Base-by-base conservation (phyloP, 1,139 yeast genomes). In the Scheffersomyces quercinus region DNA sequence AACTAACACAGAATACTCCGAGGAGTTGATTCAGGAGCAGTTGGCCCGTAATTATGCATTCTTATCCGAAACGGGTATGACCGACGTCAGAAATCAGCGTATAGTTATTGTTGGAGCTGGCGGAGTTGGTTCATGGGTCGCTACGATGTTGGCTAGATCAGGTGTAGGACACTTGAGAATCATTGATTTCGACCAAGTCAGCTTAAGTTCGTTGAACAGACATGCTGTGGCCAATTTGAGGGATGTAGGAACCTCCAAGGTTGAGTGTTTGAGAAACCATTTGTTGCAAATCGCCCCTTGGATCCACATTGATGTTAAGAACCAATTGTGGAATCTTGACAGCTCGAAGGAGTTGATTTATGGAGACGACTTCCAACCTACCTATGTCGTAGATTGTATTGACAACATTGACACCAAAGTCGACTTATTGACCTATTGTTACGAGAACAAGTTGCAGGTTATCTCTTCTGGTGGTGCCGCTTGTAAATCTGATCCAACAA, bases 81-180 rank as follows among this genome's bases (percentile, higher is more conserved):
- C 68, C n/a, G 81, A 81, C 48, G 79, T 93, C 15, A 81, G 96
- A 44, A 65, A 73, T n/a, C 85, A 89, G 55, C 77, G 81, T 47
- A 80, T 93, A 2, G 85, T 89, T 3, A 87, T 93, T 13, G 97
- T 93, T n/a, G 99, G 99, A 28, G 95, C 93, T 8, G 99, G 99
- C 41, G 99, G 99, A 38, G 99, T 93, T 30, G 99, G 99, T 2
- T 90, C 98, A 0, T 91, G 97, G 95, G 96, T 86, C 9, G 86
- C 90, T 6, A 86, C 96, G 2, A 89, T 95, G 89, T 75, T 93
- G 46, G 88, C 88, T 1, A 81, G 99, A 55, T 87, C 96, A 7
- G 99, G 99, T 9, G 85, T 91, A 30, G 84, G 85, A 12, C 78
- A 79, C 46, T 67, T 93, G 42, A 78, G 91, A 54, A 77, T 93